Evolutionary conservation across 73 alveolate species (phyloP).

Genomic region (Paramecium octaurelia): DNA sequence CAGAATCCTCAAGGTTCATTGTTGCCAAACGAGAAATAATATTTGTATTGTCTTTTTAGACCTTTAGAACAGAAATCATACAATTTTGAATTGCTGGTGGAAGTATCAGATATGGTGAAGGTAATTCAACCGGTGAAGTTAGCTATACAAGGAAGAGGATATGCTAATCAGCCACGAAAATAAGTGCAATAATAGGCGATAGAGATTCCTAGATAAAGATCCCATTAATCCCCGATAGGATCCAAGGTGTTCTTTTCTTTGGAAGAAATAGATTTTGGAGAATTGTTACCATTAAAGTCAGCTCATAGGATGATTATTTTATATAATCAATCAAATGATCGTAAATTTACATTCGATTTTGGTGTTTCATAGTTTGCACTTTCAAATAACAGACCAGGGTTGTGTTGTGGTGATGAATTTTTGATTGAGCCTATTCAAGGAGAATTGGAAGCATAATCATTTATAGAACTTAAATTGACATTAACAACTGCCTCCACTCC

Average conservation of each 20-base stretch:
- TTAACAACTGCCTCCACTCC: slow-evolving; percentile 76
- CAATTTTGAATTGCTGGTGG: slow-evolving; percentile 82
- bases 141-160: slow-evolving; percentile 63
- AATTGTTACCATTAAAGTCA: slow-evolving; percentile 83
- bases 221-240: slow-evolving; percentile 77
- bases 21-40: slow-evolving; percentile 89
- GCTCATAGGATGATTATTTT: slow-evolving; percentile 89
- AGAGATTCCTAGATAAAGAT: slow-evolving; percentile 82
- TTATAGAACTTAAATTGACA: slow-evolving; percentile 78
- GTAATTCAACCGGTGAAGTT: slow-evolving; percentile 73
- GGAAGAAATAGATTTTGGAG: slow-evolving; percentile 98
- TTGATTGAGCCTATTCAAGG: slow-evolving; percentile 83
- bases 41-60: slow-evolving; percentile 86
- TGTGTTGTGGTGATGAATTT: slow-evolving; percentile 83
- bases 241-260: slow-evolving; percentile 90
- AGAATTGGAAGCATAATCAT: slow-evolving; percentile 77
- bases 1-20: slow-evolving; percentile 93
- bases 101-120: slow-evolving; percentile 88
- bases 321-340: slow-evolving; percentile 86
- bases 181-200: slow-evolving; percentile 59
- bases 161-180: slow-evolving; percentile 60
- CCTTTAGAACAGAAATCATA: slow-evolving; percentile 95
- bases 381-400: slow-evolving; percentile 77
- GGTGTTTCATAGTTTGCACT: slow-evolving; percentile 62
- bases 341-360: slow-evolving; percentile 90